Percentiles rank a stretch among this genome's conserved stretches.
These are phyloP conservation scores for Sinapis alba DNA, from an alignment of 441 rosid genomes.

Conservation along the genomic window DNA sequence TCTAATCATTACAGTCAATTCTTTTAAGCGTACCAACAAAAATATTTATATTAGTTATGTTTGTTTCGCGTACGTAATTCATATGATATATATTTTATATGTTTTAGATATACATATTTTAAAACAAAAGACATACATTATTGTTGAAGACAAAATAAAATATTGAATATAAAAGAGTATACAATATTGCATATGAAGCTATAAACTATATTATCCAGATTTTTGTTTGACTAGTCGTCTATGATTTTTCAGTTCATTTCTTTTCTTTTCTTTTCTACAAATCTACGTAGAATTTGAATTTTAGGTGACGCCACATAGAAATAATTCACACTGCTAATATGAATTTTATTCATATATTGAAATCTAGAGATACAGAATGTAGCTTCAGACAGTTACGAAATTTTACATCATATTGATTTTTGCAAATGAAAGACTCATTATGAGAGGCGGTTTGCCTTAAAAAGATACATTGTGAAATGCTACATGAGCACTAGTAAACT, in stretches of 20 bases:
- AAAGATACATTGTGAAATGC: no score
- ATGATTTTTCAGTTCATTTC: not conserved
- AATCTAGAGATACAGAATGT: not conserved
- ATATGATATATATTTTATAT: not conserved
- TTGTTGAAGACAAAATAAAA: not conserved
- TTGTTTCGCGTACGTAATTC: not conserved
- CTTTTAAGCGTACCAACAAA: not conserved
- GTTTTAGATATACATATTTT: not conserved
- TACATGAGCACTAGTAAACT: no score
- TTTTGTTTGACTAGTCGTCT: slow-evolving; percentile 20
- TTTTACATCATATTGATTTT: not conserved
- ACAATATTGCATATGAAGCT: not conserved
- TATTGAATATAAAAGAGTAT: not conserved
- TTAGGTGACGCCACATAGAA: not conserved
- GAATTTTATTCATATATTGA: not conserved
- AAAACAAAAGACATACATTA: not conserved
- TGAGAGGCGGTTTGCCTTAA: no score
- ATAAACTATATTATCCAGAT: slow-evolving; percentile 6
- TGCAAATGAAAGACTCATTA: no score
- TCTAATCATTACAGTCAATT: slow-evolving; percentile 13
- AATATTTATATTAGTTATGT: not conserved
- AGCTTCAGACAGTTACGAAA: not conserved
- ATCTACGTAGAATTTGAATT: not conserved
- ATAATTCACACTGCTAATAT: not conserved
- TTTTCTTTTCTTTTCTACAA: not conserved